Base-by-base conservation (phyloP, 2,329 filamentous ascomycete genomes). In the Nothopassalora personata region DNA sequence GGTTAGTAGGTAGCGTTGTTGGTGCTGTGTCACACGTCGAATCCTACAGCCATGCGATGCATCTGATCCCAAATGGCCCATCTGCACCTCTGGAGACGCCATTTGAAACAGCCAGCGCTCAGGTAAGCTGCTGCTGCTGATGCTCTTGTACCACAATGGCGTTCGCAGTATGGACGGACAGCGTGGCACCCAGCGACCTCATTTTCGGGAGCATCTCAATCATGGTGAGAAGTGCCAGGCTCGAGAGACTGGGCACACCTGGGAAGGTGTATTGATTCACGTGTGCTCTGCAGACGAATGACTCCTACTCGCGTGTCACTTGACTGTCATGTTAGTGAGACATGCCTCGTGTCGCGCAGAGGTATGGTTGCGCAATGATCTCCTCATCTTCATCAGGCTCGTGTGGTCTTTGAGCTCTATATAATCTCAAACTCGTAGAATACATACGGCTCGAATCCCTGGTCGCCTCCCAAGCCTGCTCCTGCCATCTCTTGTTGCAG, bases 381-480 rank as follows among this genome's bases (percentile, higher is more conserved):
- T 43, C 15, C 39, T n/a, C 39, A n/a, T 43, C 13, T 43, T 43
- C n/a, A 15, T 43, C n/a, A 15, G 39, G 39, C 3, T 43, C 53
- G 19, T 43, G 19, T 56, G 31, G 19, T 4, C 31, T 10, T 19
- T 46, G 43, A 18, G 47, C 53, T 43, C 64, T 75, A 83, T 68
- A 78, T 75, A 66, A 97, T 86, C 72, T 94, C 90, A 72, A 97
- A 89, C 73, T 96, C 90, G 77, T 97, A 99, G 80, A 92, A 97
- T 72, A 97, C 94, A 76, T 95, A 99, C 45, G 94, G 88, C 60
- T 91, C 94, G 79, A 97, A 99, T 74, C 97, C 91, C 67, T 84
- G 81, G 56, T 86, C 87, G 60, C 91, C 89, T 46, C 84, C 83
- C 34, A 82, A 77, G 0, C 79, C 88, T 4, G 87, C 87, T 3